phyloP scores from a whole-genome alignment of 768 basidiomycete species.

The Boletus coccyginus region DNA sequence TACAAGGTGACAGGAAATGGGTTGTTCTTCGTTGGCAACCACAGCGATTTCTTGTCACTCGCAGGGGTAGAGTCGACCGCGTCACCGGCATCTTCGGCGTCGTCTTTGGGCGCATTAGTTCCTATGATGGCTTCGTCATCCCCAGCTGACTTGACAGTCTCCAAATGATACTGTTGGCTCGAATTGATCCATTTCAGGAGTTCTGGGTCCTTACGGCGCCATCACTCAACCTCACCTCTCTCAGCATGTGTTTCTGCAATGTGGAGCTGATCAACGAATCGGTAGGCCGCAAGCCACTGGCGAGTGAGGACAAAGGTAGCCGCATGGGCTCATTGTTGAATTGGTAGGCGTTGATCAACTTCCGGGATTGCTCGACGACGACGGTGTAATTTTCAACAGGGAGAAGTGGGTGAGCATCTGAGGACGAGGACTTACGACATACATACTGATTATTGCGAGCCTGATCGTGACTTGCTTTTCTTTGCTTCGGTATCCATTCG shows the following conservation, averaged over 20 bases:
- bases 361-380: constrained; percentile 74
- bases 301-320: constrained; percentile 69
- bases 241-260: constrained; percentile 78
- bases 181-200: constrained; percentile 57
- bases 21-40: constrained; percentile 64
- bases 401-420: constrained; percentile 1
- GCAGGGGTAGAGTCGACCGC: constrained; percentile 9
- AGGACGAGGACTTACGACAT: neutral
- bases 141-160: constrained; percentile 21
- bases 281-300: constrained; percentile 65
- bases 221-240: constrained; percentile 74
- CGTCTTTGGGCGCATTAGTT: constrained; percentile 28
- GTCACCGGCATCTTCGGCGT: constrained; percentile 31
- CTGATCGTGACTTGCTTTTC: constrained; percentile 68
- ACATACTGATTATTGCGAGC: constrained; percentile 69
- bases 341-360: constrained; percentile 71
- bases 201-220: constrained; percentile 62
- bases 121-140: constrained; percentile 20
- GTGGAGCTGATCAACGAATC: constrained; percentile 77
- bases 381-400: constrained; percentile 48
- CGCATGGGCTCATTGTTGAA: constrained; percentile 87
- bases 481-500: constrained; percentile 67
- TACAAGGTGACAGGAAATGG: constrained; percentile 72
- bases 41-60: constrained; percentile 29
- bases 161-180: constrained; percentile 55